Evolutionary conservation across 2,329 filamentous ascomycete species (phyloP).

Genomic region (Alternaria tenuissima): DNA sequence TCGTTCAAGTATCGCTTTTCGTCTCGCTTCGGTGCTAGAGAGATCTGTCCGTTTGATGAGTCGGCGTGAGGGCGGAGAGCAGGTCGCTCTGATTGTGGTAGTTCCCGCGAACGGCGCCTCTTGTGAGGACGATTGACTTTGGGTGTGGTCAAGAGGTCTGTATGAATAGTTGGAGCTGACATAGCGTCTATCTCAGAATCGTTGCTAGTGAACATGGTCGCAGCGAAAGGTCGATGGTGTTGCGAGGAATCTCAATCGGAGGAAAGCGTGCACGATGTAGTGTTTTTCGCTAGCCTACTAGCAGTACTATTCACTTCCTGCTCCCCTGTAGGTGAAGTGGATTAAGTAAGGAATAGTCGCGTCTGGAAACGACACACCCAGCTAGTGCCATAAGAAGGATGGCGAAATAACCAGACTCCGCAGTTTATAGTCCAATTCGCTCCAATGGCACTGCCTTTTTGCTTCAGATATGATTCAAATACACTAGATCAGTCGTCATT

Average conservation of each 20-base stretch:
- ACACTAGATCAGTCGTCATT: not conserved
- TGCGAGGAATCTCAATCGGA: not conserved
- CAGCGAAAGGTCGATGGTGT: not conserved
- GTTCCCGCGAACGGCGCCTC: not conserved
- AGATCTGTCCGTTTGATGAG: not conserved
- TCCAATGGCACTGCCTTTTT: not conserved
- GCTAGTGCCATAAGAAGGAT: not conserved
- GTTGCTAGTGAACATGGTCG: not conserved
- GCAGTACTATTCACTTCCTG: not conserved
- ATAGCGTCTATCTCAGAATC: not conserved
- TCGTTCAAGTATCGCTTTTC: not conserved
- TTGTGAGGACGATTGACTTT: not conserved
- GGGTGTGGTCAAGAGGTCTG: not conserved
- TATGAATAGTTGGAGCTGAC: not conserved
- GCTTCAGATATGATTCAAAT: not conserved
- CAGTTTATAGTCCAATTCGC: not conserved
- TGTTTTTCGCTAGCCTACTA: not conserved
- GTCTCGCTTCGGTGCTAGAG: not conserved
- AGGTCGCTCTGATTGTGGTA: not conserved
- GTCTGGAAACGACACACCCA: not conserved
- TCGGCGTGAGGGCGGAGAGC: not conserved
- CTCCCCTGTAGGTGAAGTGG: not conserved
- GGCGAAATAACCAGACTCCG: not conserved
- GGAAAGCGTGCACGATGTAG: not conserved
- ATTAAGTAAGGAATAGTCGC: not conserved